Percentiles rank a stretch among this genome's conserved stretches.
phyloP scores from a whole-genome alignment of 352 stramenopile species.

The Pythium oligandrum region DNA sequence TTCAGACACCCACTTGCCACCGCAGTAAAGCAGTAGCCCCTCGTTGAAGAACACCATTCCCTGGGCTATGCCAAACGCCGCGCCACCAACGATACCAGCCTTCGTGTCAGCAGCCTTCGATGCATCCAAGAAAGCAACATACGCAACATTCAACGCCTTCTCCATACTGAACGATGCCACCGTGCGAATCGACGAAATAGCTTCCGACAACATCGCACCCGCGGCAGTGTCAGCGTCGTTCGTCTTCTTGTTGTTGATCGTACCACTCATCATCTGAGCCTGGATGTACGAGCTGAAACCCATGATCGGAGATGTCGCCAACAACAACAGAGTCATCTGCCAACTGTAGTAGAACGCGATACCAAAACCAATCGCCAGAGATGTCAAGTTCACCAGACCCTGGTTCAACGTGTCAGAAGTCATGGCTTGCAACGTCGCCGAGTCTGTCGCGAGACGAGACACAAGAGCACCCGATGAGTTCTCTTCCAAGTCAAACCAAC shows the following conservation, averaged over 20 bases:
- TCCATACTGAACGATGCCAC: constrained; percentile 1
- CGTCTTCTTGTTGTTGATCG: not conserved
- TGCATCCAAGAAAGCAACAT: not conserved
- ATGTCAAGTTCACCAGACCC: not conserved
- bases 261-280: not conserved
- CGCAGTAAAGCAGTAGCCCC: not conserved
- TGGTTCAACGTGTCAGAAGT: not conserved
- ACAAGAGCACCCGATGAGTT: not conserved
- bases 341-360: constrained; percentile 15
- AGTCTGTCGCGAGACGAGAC: not conserved
- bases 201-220: not conserved
- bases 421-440: not conserved
- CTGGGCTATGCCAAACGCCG: not conserved
- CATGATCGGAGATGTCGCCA: not conserved
- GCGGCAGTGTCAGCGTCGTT: not conserved
- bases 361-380: not conserved
- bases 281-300: not conserved
- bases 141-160: not conserved
- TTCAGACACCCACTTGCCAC: not conserved
- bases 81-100: not conserved
- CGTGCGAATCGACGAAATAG: not conserved
- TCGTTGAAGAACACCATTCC: not conserved
- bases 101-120: not conserved
- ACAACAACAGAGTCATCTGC: constrained; percentile 16
- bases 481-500: not conserved